Percentiles rank a stretch among this genome's conserved stretches.
phyloP scores from a whole-genome alignment of 2,329 filamentous ascomycete genomes.

The Paradendryphiella salina region DNA sequence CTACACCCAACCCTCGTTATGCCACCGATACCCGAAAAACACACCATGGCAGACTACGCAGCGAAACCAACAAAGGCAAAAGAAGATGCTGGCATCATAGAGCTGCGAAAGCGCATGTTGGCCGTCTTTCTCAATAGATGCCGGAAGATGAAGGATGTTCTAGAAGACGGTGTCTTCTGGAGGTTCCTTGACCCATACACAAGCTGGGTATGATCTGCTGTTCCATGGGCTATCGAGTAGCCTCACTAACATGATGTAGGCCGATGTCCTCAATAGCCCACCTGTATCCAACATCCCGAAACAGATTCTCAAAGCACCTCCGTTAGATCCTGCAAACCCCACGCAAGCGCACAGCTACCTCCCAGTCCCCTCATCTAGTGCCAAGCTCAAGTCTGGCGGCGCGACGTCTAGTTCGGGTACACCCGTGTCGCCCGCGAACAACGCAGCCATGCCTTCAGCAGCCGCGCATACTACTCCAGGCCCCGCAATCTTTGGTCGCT shows the following conservation, averaged over 20 bases:
- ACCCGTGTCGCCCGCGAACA: slow-evolving; percentile 58
- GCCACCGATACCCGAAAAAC: slow-evolving; percentile 97
- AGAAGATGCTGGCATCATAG: slow-evolving; percentile 95
- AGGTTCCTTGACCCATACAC: slow-evolving; percentile 96
- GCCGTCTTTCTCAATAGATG: slow-evolving; percentile 94
- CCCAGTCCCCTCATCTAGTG: slow-evolving; percentile 80
- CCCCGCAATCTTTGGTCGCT: slow-evolving; percentile 71
- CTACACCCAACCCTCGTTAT: slow-evolving; percentile 95
- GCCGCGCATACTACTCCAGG: slow-evolving; percentile 62
- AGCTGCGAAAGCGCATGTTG: slow-evolving; percentile 94
- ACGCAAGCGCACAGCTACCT: slow-evolving; percentile 83
- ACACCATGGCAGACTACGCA: slow-evolving; percentile 97
- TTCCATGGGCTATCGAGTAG: background rate
- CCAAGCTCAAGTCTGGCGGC: slow-evolving; percentile 71
- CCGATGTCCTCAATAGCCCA: slow-evolving; percentile 90
- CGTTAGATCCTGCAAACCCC: slow-evolving; percentile 90
- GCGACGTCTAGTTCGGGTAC: slow-evolving; percentile 55
- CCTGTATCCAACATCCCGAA: slow-evolving; percentile 91
- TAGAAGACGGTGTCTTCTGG: slow-evolving; percentile 96
- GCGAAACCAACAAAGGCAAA: slow-evolving; percentile 98
- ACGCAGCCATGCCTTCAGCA: slow-evolving; percentile 55
- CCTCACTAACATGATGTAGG: slow-evolving; percentile 57
- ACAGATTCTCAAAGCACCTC: slow-evolving; percentile 92
- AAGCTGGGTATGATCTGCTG: slow-evolving; percentile 75
- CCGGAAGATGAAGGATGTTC: slow-evolving; percentile 85